Evolutionary conservation across 1,284 basidiomycete species (phyloP), one percentile per base, ranked within the genome.

Genomic region (Porodaedalea pini): DNA sequence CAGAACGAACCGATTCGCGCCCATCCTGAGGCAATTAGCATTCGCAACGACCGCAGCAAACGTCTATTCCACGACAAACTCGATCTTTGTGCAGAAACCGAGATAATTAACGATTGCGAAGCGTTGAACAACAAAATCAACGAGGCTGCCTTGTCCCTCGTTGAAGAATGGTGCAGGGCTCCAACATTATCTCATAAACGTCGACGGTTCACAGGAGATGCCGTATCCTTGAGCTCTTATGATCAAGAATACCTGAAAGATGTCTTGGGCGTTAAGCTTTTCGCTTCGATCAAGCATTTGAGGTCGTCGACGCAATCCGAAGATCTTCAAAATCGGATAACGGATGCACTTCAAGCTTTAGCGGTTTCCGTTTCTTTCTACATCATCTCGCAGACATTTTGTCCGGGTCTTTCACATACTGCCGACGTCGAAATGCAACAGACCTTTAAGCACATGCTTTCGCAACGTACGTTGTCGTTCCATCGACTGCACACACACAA

Each of bases 41-140:
- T 23, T 8, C 25, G 27, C 48, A 11, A 34, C 21, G 52, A 34
- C 19, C 40, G 3, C 6, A 32, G 29, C 15, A 34, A 44, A 21
- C 52, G 48, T 8, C 40, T 41, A 8, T 57, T 51, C 32, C 36
- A 29, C 21, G 40, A 43, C 37, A 50, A 13, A 51, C 25, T 50
- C n/a, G 55, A 57, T 29, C 36, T 13, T 19, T 50, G 55, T n/a
- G 40, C 55, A 43, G 55, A 57, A 19, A 57, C 25, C 8, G 55
- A 57, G 7, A 8, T 57, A 10, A 51, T 57, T 29, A 43, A 43
- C n/a, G 48, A 51, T 10, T 57, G 47, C 21, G 21, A 51, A 11
- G 27, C 47, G n/a, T 29, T 57, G 8, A 50, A 51, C 39, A 29
- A 43, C 19, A 50, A 32, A 34, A 32, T 51, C 11, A 27, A 43